A percentile compares a stretch with the other conserved stretches of the same genome.
Conservation (phyloP, 768 basidiomycete species). For the Calvatia gigantea region DNA sequence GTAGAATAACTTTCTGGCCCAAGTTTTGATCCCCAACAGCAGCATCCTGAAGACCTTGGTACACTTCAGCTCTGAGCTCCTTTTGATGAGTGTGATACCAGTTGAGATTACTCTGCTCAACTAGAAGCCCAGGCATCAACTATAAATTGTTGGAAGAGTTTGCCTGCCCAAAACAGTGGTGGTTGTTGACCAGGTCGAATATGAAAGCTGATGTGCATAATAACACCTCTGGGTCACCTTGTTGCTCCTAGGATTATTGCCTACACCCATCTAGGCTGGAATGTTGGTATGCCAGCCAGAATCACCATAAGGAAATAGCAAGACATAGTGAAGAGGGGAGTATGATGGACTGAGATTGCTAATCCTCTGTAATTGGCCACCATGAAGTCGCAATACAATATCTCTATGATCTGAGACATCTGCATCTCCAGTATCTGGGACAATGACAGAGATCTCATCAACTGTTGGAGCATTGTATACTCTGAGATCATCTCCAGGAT, state of each 20-base stretch:
- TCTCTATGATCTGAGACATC: constrained; percentile 21
- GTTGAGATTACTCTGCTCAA: constrained; percentile 35
- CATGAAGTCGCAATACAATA: constrained; percentile 27
- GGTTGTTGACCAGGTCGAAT: constrained; percentile 12
- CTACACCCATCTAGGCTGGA: constrained; percentile 15
- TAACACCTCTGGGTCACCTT: neutral
- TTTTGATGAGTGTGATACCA: constrained; percentile 34
- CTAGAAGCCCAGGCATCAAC: constrained; percentile 42
- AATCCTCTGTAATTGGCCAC: constrained; percentile 24
- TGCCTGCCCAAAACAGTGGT: constrained; percentile 30
- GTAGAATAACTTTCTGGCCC: constrained; percentile 28
- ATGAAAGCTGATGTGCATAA: constrained; percentile 1
- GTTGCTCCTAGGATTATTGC: constrained; percentile 30
- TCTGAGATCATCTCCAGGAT: constrained; percentile 24
- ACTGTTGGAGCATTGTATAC: constrained; percentile 42
- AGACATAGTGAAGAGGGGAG: constrained; percentile 36
- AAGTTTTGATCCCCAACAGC: constrained; percentile 18
- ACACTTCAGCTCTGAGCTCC: constrained; percentile 29
- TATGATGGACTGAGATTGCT: constrained; percentile 33
- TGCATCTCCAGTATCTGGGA: constrained; percentile 28
- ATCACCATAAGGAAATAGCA: constrained; percentile 39
- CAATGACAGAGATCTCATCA: constrained; percentile 32
- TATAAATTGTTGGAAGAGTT: constrained; percentile 41
- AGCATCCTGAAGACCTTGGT: constrained; percentile 15
- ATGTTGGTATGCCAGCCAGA: constrained; percentile 45